These are phyloP conservation scores for Scheffersomyces stipitis DNA, from an alignment of 805 yeast species.

Conservation along the genomic window DNA sequence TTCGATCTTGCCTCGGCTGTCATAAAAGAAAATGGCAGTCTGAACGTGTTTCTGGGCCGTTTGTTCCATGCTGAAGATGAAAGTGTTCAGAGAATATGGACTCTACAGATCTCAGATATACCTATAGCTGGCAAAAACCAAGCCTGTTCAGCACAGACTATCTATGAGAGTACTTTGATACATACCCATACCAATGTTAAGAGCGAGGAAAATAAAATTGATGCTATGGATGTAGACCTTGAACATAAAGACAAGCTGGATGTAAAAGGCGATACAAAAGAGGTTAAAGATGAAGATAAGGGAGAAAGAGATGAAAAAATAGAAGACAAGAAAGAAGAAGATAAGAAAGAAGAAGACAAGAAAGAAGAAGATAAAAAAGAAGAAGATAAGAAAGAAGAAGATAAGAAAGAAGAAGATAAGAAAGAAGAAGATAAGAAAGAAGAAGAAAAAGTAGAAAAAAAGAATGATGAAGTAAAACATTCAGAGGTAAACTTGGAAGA, in stretches of 20 bases:
- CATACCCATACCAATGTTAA: conserved; percentile 45
- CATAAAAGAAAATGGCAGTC: conserved; percentile 13
- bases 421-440: conserved; percentile 1
- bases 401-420: conserved; percentile 1
- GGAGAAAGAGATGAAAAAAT: conserved; percentile 1
- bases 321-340: not conserved
- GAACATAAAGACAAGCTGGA: too few species aligned
- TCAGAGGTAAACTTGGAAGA: conserved; percentile 7
- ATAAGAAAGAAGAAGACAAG: not conserved
- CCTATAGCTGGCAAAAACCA: conserved; percentile 73
- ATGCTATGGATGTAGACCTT: conserved; percentile 4
- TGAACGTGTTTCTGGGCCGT: conserved; percentile 25
- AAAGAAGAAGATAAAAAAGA: conserved; percentile 1
- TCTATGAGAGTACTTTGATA: conserved; percentile 58
- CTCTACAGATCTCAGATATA: conserved; percentile 64
- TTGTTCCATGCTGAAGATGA: conserved; percentile 23
- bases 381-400: not conserved
- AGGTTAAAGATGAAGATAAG: not conserved
- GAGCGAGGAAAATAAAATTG: conserved; percentile 2
- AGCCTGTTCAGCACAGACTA: conserved; percentile 60
- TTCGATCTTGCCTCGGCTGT: conserved; percentile 29
- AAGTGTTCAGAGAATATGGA: conserved; percentile 46
- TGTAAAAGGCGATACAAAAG: not conserved
- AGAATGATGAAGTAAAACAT: not conserved
- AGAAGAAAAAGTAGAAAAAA: not conserved